Evolutionary conservation across 2,329 filamentous ascomycete species (phyloP).

Genomic region (Aspergillus pseudoviridinutans): DNA sequence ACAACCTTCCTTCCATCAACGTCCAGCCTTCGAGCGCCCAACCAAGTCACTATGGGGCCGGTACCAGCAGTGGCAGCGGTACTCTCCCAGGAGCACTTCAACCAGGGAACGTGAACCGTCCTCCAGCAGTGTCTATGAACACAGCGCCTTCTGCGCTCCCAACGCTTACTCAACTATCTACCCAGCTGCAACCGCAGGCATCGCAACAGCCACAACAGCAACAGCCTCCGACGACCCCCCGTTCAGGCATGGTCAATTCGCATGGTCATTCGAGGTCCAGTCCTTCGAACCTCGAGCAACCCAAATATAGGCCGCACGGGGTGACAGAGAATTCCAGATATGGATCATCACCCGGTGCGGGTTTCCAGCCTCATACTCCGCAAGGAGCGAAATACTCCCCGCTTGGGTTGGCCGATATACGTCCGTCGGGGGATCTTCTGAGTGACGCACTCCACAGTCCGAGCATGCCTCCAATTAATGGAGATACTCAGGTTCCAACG

Average conservation of each 20-base stretch:
- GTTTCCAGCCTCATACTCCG: slow-evolving; percentile 51
- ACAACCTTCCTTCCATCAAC: slow-evolving; percentile 53
- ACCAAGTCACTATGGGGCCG: slow-evolving; percentile 43
- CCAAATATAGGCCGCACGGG: slow-evolving; percentile 60
- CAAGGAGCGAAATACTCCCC: slow-evolving; percentile 72
- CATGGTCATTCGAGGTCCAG: slow-evolving; percentile 84
- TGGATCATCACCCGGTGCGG: slow-evolving; percentile 43
- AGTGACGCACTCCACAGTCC: slow-evolving; percentile 65
- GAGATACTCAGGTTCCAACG: slow-evolving; percentile 60
- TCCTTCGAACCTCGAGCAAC: slow-evolving; percentile 60
- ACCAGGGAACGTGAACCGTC: slow-evolving; percentile 50
- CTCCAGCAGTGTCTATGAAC: slow-evolving; percentile 51
- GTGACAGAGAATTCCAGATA: slow-evolving; percentile 66
- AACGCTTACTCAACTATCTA: slow-evolving; percentile 50
- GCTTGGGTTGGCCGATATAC: slow-evolving; percentile 85
- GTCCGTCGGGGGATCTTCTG: slow-evolving; percentile 76
- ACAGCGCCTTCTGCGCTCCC: slow-evolving; percentile 56
- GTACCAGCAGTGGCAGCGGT: slow-evolving; percentile 34
- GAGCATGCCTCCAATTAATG: slow-evolving; percentile 59
- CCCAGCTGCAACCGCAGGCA: slow-evolving; percentile 18
- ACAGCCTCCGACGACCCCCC: slow-evolving; percentile 51
- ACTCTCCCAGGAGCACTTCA: slow-evolving; percentile 60
- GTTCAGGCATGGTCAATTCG: slow-evolving; percentile 60
- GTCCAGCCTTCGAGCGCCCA: slow-evolving; percentile 56
- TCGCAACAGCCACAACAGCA: slow-evolving; percentile 27